Evolutionary conservation across 805 yeast genomes (phyloP).

Genomic region (Ogataea methanolica): DNA sequence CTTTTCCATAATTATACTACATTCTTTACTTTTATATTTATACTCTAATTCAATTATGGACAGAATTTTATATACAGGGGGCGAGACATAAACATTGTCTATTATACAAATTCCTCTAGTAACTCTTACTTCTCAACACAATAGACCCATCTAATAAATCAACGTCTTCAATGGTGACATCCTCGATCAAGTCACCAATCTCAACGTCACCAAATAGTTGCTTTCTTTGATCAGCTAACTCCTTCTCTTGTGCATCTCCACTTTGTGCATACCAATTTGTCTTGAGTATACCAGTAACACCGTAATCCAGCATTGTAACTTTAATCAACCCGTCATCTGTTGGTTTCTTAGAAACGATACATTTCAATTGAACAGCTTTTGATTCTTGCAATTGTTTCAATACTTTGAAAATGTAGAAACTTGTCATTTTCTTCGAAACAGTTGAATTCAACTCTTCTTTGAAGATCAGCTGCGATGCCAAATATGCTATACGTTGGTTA

Average conservation of each 20-base stretch:
- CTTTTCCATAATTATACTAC: too few species aligned
- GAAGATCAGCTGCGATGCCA: constrained; percentile 40
- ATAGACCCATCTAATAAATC: constrained; percentile 41
- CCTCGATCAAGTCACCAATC: constrained; percentile 40
- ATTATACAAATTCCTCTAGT: constrained; percentile 1
- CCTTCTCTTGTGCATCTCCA: constrained; percentile 6
- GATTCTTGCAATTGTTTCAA: constrained; percentile 20
- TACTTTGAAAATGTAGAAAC: constrained; percentile 29
- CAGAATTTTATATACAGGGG: too few species aligned
- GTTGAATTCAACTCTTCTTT: constrained; percentile 36
- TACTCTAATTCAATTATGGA: too few species aligned
- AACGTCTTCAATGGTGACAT: constrained; percentile 36
- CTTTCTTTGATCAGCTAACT: constrained; percentile 14
- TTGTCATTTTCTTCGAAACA: constrained; percentile 19
- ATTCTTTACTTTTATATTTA: too few species aligned
- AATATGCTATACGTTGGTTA: constrained; percentile 30
- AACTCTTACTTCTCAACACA: constrained; percentile 25
- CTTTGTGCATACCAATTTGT: constrained; percentile 26
- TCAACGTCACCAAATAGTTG: constrained; percentile 26
- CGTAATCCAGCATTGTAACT: constrained; percentile 28
- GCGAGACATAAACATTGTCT: too few species aligned
- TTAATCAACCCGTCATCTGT: constrained; percentile 31
- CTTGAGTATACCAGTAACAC: constrained; percentile 25
- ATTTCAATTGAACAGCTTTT: constrained; percentile 33
- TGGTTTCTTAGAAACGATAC: constrained; percentile 40